Evolutionary conservation across 495 filamentous ascomycete genomes (phyloP), one percentile per base, ranked within the genome.

Genomic region (Penicillium pancosmium): DNA sequence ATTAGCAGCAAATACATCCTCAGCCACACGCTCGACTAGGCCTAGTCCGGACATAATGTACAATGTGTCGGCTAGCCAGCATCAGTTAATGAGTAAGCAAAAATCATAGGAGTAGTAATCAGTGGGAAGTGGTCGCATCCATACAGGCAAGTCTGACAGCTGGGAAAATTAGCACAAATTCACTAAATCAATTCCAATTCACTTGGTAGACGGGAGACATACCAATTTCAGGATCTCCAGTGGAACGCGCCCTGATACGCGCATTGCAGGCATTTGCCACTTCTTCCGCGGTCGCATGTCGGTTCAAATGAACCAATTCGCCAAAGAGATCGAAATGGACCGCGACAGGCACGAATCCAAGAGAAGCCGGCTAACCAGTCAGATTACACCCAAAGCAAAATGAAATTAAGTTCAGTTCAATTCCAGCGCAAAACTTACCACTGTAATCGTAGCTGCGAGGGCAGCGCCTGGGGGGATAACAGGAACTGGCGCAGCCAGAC

Each of bases 311-410:
- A 12, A 68, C 69, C 4, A 75, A 53, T 7, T 63, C 61, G 10
- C 59, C 53, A 38, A 75, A 77, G 8, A 77, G 55, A 43, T 69
- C 46, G 60, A 77, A 75, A 50, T 73, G 66, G 31, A 73, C 56
- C 0, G 74, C 70, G 11, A 76, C 73, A 1, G 75, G 75, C 1
- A 76, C 64, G 49, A 78, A 76, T 0, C 75, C 70, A 27, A 76
- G 50, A 0, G 72, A 64, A 16, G 72, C 71, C 6, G 71, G 56
- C 71, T 73, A 51, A n/a, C 21, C 21, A 48, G 46, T 48, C 23
- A 48, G 21, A 48, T 19, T 9, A 2, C 15, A 15, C 16, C 41
- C 36, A 40, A n/a, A n/a, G 15, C 11, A n/a, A 40, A 13, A 23
- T 23, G 23, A 23, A 40, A 40, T n/a, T 44, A 3, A 18, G 21